These are phyloP conservation scores for Prunus salicina DNA, from an alignment of 306 rosid species.

Conservation along the genomic window DNA sequence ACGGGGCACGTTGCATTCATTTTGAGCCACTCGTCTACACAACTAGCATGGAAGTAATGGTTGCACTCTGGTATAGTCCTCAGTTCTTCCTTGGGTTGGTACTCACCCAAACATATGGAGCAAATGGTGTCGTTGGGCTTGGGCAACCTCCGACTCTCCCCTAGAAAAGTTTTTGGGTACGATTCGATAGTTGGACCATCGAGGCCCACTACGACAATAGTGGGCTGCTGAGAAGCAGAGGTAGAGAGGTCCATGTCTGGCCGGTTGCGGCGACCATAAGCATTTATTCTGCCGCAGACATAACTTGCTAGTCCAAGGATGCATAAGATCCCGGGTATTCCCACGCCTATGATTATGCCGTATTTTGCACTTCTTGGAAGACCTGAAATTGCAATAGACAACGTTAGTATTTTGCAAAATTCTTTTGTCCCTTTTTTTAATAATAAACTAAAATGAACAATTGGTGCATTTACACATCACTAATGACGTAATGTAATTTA, in stretches of 20 bases:
- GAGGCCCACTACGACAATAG: conserved; percentile 37
- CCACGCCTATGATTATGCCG: conserved; percentile 54
- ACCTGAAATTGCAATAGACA: conserved; percentile 31
- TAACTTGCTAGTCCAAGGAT: conserved; percentile 41
- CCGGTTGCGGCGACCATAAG: not conserved
- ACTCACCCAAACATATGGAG: conserved; percentile 64
- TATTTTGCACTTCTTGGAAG: conserved; percentile 55
- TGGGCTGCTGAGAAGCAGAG: conserved; percentile 12
- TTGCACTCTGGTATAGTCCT: conserved; percentile 67
- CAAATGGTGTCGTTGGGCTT: conserved; percentile 51
- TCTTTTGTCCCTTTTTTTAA: too few relatives aligned
- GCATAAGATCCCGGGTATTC: conserved; percentile 55
- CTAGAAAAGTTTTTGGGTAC: conserved; percentile 49
- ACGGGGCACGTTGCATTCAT: conserved; percentile 69
- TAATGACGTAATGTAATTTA: not conserved
- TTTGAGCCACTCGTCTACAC: conserved; percentile 75
- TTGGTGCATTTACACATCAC: not conserved
- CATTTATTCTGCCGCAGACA: conserved; percentile 24
- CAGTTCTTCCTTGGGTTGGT: conserved; percentile 52
- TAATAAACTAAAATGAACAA: not conserved
- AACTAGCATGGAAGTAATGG: conserved; percentile 61
- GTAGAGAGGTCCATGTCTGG: conserved; percentile 8
- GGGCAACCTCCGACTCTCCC: conserved; percentile 51
- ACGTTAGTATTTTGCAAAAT: not conserved
- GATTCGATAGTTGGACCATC: conserved; percentile 73